These are phyloP conservation scores for Flaveria robusta DNA, from an alignment of 129 eudicot species.

Conservation along the genomic window DNA sequence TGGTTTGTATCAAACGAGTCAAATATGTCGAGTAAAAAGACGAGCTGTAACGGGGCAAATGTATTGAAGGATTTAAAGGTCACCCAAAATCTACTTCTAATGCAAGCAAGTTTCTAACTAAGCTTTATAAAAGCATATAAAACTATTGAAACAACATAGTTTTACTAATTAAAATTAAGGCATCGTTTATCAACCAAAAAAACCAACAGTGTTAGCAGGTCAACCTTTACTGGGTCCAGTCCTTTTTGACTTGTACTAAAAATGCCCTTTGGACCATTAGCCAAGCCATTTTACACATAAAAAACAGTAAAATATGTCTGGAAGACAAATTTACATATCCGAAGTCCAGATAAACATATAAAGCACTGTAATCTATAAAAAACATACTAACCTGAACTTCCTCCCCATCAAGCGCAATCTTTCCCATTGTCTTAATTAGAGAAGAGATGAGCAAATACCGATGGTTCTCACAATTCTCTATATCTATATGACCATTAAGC, in stretches of 20 bases:
- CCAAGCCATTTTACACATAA: not conserved
- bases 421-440: constrained; percentile 74
- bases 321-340: not conserved
- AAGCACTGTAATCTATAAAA: not conserved
- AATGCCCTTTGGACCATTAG: not conserved
- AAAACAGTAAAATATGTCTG: not conserved
- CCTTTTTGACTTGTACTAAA: not conserved
- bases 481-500: constrained; percentile 30
- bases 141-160: not conserved
- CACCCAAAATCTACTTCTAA: not conserved
- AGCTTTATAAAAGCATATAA: not conserved
- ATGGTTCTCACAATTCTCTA: constrained; percentile 15
- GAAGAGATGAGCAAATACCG: constrained; percentile 52
- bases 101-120: not conserved
- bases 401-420: constrained; percentile 63
- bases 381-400: constrained; percentile 57
- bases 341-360: not conserved
- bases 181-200: not conserved
- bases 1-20: not conserved
- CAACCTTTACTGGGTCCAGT: not conserved
- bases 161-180: not conserved
- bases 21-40: not conserved
- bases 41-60: not conserved
- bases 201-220: not conserved
- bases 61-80: not conserved